Conservation (phyloP, 768 basidiomycete genomes). For the Agrocybe chaxingu region DNA sequence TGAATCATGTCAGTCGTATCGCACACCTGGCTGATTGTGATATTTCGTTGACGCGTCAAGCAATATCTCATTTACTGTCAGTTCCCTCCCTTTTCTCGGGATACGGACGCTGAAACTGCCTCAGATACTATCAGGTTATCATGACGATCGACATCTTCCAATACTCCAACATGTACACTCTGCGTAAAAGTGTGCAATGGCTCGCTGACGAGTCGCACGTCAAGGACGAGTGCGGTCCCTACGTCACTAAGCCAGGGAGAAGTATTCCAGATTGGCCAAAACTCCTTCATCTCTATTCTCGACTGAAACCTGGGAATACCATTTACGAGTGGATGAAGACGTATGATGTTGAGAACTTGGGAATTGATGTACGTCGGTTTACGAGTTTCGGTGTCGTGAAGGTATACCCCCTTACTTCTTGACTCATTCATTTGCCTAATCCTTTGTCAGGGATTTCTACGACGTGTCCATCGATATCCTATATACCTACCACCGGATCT, state of each 20-base stretch:
- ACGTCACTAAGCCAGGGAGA: constrained; percentile 75
- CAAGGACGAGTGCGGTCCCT: constrained; percentile 86
- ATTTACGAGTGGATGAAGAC: constrained; percentile 86
- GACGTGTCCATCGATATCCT: constrained; percentile 92
- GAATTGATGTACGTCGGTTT: constrained; percentile 92
- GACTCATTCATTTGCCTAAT: background rate
- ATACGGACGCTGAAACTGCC: constrained; percentile 6
- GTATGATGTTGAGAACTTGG: constrained; percentile 63
- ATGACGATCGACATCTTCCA: constrained; percentile 98
- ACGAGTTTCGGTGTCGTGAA: constrained; percentile 98
- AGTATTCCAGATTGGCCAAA: constrained; percentile 82
- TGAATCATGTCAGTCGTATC: constrained; percentile 87
- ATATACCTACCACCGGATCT: constrained; percentile 52
- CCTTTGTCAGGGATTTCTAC: constrained; percentile 75
- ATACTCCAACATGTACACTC: constrained; percentile 95
- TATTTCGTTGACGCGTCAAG: constrained; percentile 74
- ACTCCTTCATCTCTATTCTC: constrained; percentile 82
- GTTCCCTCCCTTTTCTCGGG: constrained; percentile 18
- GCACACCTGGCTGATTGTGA: constrained; percentile 91
- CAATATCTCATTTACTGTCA: constrained; percentile 90
- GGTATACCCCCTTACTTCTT: constrained; percentile 32
- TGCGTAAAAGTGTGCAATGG: constrained; percentile 83
- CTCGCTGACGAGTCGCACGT: constrained; percentile 84
- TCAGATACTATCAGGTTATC: constrained; percentile 91
- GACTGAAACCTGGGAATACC: constrained; percentile 78